These are phyloP conservation scores for Candida pseudoviswanathii DNA, from an alignment of 1,139 yeast species.

Conservation along the genomic window DNA sequence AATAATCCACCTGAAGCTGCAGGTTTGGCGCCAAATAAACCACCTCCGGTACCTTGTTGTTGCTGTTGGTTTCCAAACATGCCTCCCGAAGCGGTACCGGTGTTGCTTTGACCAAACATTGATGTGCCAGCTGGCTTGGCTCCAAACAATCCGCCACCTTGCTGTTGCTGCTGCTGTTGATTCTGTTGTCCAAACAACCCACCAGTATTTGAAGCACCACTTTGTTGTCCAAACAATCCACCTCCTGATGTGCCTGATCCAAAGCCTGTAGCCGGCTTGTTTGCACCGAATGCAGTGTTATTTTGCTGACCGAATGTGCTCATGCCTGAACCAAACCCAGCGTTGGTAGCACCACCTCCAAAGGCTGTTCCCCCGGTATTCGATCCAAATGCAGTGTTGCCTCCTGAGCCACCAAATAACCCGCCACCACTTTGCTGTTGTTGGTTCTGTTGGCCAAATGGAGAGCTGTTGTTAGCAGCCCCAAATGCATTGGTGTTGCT, in stretches of 20 bases:
- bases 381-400: slow-evolving; percentile 17
- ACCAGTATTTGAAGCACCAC: slow-evolving; percentile 17
- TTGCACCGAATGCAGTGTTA: slow-evolving; percentile 21
- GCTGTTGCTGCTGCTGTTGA: slow-evolving; percentile 10
- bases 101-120: slow-evolving; percentile 16
- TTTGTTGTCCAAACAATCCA: slow-evolving; percentile 18
- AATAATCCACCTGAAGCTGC: slow-evolving; percentile 18
- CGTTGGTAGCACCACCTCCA: slow-evolving; percentile 24
- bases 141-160: slow-evolving; percentile 27
- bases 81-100: slow-evolving; percentile 8
- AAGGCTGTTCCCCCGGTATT: slow-evolving; percentile 18
- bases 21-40: slow-evolving; percentile 35
- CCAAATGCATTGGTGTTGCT: slow-evolving; percentile 9
- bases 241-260: slow-evolving; percentile 20
- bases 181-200: slow-evolving; percentile 34
- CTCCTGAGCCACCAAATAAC: slow-evolving; percentile 18
- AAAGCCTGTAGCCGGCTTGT: slow-evolving; percentile 22
- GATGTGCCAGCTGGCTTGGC: slow-evolving; percentile 17
- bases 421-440: slow-evolving; percentile 20
- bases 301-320: slow-evolving; percentile 19
- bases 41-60: slow-evolving; percentile 19
- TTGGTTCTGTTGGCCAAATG: slow-evolving; percentile 15
- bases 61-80: slow-evolving; percentile 12
- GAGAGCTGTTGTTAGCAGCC: slow-evolving; percentile 13
- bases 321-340: slow-evolving; percentile 21